Percentiles rank a stretch among this genome's conserved stretches.
These are phyloP conservation scores for Epipyxis sp. DNA, from an alignment of 108 stramenopile species.

Conservation along the genomic window DNA sequence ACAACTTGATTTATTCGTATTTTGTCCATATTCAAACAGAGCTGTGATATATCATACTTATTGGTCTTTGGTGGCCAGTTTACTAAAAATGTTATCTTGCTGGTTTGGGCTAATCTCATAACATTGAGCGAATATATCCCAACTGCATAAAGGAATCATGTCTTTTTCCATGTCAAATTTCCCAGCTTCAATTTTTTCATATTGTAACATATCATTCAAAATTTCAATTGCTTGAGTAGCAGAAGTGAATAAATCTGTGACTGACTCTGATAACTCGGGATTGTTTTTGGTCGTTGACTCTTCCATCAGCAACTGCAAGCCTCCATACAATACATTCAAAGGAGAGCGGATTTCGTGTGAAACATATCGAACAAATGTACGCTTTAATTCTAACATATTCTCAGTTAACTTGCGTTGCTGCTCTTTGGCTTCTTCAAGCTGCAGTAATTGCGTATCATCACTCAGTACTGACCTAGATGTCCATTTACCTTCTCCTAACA, in stretches of 20 bases:
- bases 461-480: no score
- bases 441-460: no score
- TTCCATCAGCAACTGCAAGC: not conserved
- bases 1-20: not conserved
- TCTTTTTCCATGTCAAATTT: conserved; percentile 9
- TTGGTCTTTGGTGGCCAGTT: no score
- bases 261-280: not conserved
- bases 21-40: not conserved
- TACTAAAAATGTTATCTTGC: no score
- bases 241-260: not conserved
- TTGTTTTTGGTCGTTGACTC: not conserved
- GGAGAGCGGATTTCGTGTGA: conserved; percentile 32
- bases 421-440: no score
- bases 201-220: conserved; percentile 26
- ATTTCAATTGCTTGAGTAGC: not conserved
- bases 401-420: no score
- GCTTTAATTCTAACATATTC: not conserved
- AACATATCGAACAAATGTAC: conserved; percentile 23
- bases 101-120: no score
- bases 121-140: no score
- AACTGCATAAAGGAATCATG: no score
- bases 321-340: not conserved
- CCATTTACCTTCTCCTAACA: no score
- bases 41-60: not conserved
- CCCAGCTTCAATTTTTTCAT: conserved; percentile 17